These are phyloP conservation scores for Capsicum chinense DNA, from an alignment of 257 asterid species.

Conservation along the genomic window DNA sequence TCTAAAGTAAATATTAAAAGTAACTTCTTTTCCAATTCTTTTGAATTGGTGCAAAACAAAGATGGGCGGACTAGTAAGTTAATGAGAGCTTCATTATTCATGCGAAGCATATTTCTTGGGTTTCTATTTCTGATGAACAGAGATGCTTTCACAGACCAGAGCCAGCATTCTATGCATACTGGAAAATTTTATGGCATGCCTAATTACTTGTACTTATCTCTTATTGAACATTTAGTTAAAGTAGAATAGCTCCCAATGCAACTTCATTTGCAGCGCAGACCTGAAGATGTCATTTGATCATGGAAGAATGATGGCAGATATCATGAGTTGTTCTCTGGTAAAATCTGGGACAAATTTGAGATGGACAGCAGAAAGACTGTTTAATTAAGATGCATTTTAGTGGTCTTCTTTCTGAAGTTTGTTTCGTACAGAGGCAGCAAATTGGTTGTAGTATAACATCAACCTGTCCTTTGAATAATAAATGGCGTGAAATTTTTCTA, in stretches of 20 bases:
- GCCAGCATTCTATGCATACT: constrained; percentile 13
- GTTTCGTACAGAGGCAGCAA: constrained; percentile 35
- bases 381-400: constrained; percentile 29
- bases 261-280: constrained; percentile 36
- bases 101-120: neutral
- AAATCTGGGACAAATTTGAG: constrained; percentile 31
- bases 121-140: neutral
- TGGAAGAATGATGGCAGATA: constrained; percentile 36
- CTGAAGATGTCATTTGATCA: constrained; percentile 36
- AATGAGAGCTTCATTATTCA: neutral
- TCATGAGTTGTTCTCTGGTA: constrained; percentile 29
- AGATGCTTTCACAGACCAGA: constrained; percentile 16
- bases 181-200: constrained; percentile 10
- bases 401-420: constrained; percentile 32
- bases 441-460: constrained; percentile 40
- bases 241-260: constrained; percentile 32
- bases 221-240: neutral
- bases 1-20: neutral
- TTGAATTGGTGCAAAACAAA: neutral
- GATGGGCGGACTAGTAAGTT: neutral
- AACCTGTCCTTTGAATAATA: constrained; percentile 34
- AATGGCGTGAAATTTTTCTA: constrained; percentile 19
- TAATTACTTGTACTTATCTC: constrained; percentile 17
- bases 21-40: neutral
- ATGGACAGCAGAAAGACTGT: constrained; percentile 34